These are phyloP conservation scores for Rhododendron griersonianum DNA, from an alignment of 148 eudicot genomes.

Conservation along the genomic window DNA sequence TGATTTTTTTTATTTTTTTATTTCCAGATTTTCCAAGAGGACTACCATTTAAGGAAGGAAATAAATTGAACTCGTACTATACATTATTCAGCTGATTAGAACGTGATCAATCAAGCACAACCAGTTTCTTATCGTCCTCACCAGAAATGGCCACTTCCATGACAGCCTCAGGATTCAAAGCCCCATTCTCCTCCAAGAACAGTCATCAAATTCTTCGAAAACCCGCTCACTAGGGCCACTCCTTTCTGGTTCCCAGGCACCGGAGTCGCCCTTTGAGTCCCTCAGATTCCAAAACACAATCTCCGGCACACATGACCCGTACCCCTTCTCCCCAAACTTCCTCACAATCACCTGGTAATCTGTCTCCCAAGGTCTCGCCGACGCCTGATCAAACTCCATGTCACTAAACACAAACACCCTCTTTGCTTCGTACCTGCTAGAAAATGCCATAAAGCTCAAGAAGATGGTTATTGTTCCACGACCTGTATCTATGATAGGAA, in stretches of 20 bases:
- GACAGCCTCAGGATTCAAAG: conserved; percentile 16
- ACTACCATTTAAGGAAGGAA: not conserved
- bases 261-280: conserved; percentile 20
- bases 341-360: conserved; percentile 27
- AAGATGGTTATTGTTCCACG: too few species aligned
- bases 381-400: conserved; percentile 42
- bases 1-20: not conserved
- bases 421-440: conserved; percentile 1
- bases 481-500: too few species aligned
- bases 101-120: too few species aligned
- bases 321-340: conserved; percentile 21
- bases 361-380: conserved; percentile 25
- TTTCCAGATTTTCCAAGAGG: not conserved
- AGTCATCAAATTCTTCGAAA: conserved; percentile 29
- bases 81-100: not conserved
- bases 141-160: conserved; percentile 26
- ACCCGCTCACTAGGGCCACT: conserved; percentile 33
- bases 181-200: conserved; percentile 21
- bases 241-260: conserved; percentile 13
- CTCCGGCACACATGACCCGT: conserved; percentile 15
- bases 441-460: too few species aligned
- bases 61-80: not conserved
- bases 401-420: conserved; percentile 51
- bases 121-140: conserved; percentile 13
- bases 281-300: conserved; percentile 34